Evolutionary conservation across 2,329 filamentous ascomycete species (phyloP).

Genomic region (Aspergillus chevalieri): DNA sequence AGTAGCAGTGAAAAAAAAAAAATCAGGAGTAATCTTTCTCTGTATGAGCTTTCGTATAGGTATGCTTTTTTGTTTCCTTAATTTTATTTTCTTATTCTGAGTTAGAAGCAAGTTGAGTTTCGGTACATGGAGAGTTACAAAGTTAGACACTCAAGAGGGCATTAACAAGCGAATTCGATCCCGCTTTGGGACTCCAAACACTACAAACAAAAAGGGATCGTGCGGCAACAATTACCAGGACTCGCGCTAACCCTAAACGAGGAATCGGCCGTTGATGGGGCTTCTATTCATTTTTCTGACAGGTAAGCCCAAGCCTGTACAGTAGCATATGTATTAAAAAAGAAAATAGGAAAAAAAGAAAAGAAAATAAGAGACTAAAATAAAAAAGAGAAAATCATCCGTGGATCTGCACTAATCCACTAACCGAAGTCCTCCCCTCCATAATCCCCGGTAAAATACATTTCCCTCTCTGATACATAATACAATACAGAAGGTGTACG

Average conservation of each 20-base stretch:
- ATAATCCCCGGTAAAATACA: not conserved
- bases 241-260: too few relatives aligned
- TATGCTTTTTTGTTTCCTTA: too few relatives aligned
- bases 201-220: constrained; percentile 10
- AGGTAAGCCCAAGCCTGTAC: constrained; percentile 19
- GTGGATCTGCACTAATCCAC: constrained; percentile 19
- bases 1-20: not conserved
- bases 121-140: too few relatives aligned
- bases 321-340: not conserved
- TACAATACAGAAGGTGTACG: too few relatives aligned
- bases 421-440: not conserved
- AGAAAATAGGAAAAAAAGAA: not conserved
- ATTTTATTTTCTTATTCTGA: too few relatives aligned
- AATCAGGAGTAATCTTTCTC: not conserved
- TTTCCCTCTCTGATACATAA: not conserved
- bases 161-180: too few relatives aligned
- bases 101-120: too few relatives aligned
- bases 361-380: not conserved
- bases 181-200: too few relatives aligned
- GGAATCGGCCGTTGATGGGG: constrained; percentile 31
- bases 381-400: constrained; percentile 7
- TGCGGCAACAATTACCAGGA: constrained; percentile 20
- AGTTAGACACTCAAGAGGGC: too few relatives aligned
- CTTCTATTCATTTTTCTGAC: constrained; percentile 24
- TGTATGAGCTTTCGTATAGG: too few relatives aligned